Evolutionary conservation across 2,329 filamentous ascomycete genomes (phyloP).

Genomic region (Akanthomyces uredinophilus): DNA sequence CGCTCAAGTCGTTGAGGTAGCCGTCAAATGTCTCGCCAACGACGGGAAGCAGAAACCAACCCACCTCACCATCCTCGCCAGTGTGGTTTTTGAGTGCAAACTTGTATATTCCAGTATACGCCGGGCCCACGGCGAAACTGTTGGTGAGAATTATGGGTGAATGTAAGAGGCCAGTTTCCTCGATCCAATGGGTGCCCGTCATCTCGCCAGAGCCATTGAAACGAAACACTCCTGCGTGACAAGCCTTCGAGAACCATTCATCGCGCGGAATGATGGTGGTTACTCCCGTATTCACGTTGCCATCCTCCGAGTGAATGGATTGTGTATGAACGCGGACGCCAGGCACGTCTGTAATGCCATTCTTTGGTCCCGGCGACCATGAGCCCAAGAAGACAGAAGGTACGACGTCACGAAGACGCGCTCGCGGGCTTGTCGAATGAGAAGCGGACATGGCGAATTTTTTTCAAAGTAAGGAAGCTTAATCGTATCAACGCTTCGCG

Average conservation of each 20-base stretch:
- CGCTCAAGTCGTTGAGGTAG: slow-evolving; percentile 50
- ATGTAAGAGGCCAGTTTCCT: slow-evolving; percentile 50
- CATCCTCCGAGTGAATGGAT: slow-evolving; percentile 27
- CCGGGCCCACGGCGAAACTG: slow-evolving; percentile 47
- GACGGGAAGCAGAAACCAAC: slow-evolving; percentile 52
- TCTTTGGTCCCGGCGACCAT: slow-evolving; percentile 35
- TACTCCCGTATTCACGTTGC: slow-evolving; percentile 37
- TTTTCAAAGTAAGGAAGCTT: not conserved
- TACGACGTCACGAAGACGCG: slow-evolving; percentile 33
- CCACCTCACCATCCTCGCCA: slow-evolving; percentile 33
- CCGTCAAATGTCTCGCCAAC: slow-evolving; percentile 59
- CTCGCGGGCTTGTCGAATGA: not conserved
- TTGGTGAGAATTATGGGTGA: slow-evolving; percentile 54
- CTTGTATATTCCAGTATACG: slow-evolving; percentile 53
- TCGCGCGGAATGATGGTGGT: slow-evolving; percentile 38
- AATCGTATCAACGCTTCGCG: not conserved
- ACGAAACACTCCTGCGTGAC: slow-evolving; percentile 42
- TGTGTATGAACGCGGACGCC: slow-evolving; percentile 37
- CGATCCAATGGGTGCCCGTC: slow-evolving; percentile 53
- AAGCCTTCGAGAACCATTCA: slow-evolving; percentile 36
- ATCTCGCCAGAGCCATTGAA: slow-evolving; percentile 57
- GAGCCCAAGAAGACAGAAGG: slow-evolving; percentile 34
- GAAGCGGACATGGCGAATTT: not conserved
- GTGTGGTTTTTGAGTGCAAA: slow-evolving; percentile 43
- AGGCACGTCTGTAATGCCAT: slow-evolving; percentile 40